Evolutionary conservation across 257 asterid genomes (phyloP).

Genomic region (Nicotiana sylvestris): DNA sequence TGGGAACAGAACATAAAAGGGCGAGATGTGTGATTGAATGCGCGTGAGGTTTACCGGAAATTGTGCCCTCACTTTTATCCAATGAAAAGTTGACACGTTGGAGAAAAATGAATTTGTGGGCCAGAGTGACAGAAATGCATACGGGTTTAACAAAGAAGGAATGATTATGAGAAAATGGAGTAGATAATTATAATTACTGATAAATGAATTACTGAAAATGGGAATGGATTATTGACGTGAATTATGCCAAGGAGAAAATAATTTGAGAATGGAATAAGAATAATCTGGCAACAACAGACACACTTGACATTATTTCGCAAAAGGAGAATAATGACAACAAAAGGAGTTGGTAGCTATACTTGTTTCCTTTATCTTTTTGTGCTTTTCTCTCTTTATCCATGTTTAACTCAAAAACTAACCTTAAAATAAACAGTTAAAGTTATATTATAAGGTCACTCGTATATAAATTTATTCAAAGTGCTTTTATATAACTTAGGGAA

Average conservation of each 20-base stretch:
- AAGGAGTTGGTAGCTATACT: neutral
- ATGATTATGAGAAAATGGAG: neutral
- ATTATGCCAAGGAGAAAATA: neutral
- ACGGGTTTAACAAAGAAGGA: neutral
- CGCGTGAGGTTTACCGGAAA: neutral
- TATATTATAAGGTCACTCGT: too few species aligned
- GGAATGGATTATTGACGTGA: neutral
- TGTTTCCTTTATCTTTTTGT: neutral
- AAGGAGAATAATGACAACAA: neutral
- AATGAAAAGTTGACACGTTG: neutral
- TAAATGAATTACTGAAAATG: neutral
- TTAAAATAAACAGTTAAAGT: too few species aligned
- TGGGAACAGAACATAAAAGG: neutral
- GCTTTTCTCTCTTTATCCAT: neutral
- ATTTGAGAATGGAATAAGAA: neutral
- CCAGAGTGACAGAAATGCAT: neutral
- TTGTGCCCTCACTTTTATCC: neutral
- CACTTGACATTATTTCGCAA: neutral
- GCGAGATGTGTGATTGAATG: neutral
- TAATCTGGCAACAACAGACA: conserved; percentile 1
- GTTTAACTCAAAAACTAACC: too few species aligned
- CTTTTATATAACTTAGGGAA: too few species aligned
- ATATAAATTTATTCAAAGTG: too few species aligned
- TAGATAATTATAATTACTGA: neutral
- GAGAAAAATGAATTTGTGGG: neutral